Conservation (phyloP, 148 eudicot species). For the Camellia japonica region DNA sequence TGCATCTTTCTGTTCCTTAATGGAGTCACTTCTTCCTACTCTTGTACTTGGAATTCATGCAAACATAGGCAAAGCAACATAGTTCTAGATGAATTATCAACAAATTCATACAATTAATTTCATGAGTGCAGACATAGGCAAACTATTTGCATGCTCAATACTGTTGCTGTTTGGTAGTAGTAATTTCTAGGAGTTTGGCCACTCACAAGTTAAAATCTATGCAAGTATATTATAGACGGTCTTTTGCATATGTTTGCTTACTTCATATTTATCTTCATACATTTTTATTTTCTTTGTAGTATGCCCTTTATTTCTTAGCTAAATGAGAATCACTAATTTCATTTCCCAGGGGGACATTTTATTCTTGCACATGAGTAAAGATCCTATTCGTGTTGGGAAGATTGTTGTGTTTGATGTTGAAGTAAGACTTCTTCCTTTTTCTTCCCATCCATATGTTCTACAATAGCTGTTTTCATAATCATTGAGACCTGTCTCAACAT, state of each 20-base stretch:
- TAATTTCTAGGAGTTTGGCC: neutral
- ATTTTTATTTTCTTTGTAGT: neutral
- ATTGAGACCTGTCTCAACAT: neutral
- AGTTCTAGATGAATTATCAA: neutral
- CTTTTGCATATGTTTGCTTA: neutral
- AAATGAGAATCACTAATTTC: constrained; percentile 1
- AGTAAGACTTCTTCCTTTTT: constrained; percentile 44
- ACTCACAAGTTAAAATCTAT: neutral
- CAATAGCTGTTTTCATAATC: neutral
- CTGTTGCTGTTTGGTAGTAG: neutral
- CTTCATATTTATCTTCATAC: neutral
- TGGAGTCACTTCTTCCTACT: neutral
- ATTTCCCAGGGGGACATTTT: constrained; percentile 76
- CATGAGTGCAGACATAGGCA: neutral
- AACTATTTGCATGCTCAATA: neutral
- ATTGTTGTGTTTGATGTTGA: constrained; percentile 77
- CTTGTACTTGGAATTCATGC: neutral
- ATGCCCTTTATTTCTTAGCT: neutral
- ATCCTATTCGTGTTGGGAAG: constrained; percentile 80
- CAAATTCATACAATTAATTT: neutral
- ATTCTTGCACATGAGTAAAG: constrained; percentile 68
- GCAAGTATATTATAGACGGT: neutral
- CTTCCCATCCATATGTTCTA: neutral
- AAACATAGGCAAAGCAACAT: neutral
- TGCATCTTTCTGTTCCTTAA: neutral